Evolutionary conservation across 192 early-diverging fungal species (phyloP), one percentile per base, ranked within the genome.

Genomic region (Coemansia sp.): DNA sequence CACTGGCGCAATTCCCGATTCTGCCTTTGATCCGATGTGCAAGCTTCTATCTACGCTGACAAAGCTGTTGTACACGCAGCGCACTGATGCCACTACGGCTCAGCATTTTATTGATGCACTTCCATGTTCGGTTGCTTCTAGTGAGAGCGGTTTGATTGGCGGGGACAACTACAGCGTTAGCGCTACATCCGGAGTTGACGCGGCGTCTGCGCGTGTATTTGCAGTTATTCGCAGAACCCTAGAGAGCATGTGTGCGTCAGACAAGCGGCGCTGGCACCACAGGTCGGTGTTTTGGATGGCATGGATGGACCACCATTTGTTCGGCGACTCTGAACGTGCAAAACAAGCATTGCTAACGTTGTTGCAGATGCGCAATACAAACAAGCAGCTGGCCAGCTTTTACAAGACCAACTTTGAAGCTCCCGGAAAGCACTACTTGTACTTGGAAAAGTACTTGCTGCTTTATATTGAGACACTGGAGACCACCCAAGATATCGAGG

Each of bases 351-450:
- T 81, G 34, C 61, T 71, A 37, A 53, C 66, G 24, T 61, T 81
- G 8, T 51, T 81, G 28, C 73, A 81, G 56, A 71, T 71, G 66
- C 78, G 78, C 52, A 61, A 15, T 25, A 36, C 68, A 3, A 65
- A 63, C 38, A 75, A 68, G 56, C 73, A 75, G 56, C 69, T 81
- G 9, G 73, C 78, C 10, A 68, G 69, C 23, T 81, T 81, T 49
- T 81, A 81, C 67, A 81, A 81, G 66, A 58, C 78, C 2, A 70
- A 75, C n/a, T 75, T 63, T 58, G 78, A 81, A 48, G 61, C 69
- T 31, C 70, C 78, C 0, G 78, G 78, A 46, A 75, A 75, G 61
- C 78, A 81, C 53, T 81, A 81, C 20, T 47, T 67, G n/a, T 81
- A 81, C 25, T 25, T 81, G 56, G 69, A 81, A 67, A 81, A 81